Base-by-base conservation (phyloP, 495 filamentous ascomycete genomes). In the Immersiella caudata region DNA sequence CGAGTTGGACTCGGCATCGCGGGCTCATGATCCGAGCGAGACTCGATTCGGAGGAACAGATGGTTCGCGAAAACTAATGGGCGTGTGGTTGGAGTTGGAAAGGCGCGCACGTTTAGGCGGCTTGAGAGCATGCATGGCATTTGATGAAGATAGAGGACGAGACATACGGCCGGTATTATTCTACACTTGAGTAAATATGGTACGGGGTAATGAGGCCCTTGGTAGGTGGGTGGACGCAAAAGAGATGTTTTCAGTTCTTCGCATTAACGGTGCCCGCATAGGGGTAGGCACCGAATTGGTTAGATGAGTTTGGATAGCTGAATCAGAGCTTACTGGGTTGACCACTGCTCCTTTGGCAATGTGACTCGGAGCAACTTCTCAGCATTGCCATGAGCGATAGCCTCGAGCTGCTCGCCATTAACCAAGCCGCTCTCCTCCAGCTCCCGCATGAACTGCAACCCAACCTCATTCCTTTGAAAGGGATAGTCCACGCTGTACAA, bases 401-500 rank as follows among this genome's bases (percentile, higher is more conserved):
- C 77, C 67, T 85, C 78, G 70, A 85, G 77, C 57, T 86, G 80
- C 65, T 86, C 81, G 66, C 78, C 74, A 7, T 63, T 78, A 24
- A 88, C 76, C 68, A 86, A 70, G 11, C 83, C 84, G 65, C 85
- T 86, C 69, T 73, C 66, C 71, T 80, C 76, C 55, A 88, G 68
- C 70, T 85, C 80, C 68, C 78, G 68, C 33, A 89, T 72, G 70
- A 80, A 86, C 20, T 71, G 75, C 64, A 79, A 68, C 0, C 80
- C 80, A 0, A 78, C 67, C 29, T 79, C 79, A 66, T 82, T 78
- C 71, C 77, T 80, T 24, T 74, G 78, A 62, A 86, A 90, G 0
- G 87, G 88, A 73, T 88, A 89, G 64, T 88, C 86, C 16, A 88
- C 83, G 59, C 81, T 85, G 67, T 83, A 89, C 75, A 90, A 63